Base-by-base conservation (phyloP, 345 rosid genomes). In the Excoecaria agallocha region DNA sequence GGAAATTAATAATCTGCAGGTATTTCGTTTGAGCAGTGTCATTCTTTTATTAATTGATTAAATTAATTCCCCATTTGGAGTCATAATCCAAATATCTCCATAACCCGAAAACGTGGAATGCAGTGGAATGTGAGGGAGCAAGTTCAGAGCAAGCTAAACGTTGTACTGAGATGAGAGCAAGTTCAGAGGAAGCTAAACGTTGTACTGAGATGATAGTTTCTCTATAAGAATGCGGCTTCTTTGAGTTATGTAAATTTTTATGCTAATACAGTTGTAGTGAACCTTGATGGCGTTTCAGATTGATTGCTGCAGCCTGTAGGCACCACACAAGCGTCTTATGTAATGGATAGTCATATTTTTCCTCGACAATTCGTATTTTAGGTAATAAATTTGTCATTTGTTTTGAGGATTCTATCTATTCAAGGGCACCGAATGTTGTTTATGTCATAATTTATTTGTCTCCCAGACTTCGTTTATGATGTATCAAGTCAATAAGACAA, bases 1-100 rank as follows among this genome's bases (percentile, higher is more conserved):
- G 41, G 98, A 95, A 82, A 82, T 93, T 74, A 91, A 95, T 70
- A 84, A 84, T 17, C 83, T 95, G 78, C 99, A 93, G 97, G 99
- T 90, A 86, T 71, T 24, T 25, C 3, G 35, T 12, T 16, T 35
- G 3, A 0, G 15, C 10, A 0, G 8, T 58, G 20, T 56, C 8
- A 4, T 39, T 20, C 35, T 54, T 12, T 20, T 30, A 30, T 30
- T 30, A 30, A 30, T 8, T 22, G 12, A 25, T 7, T 12, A 1
- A 24, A 15, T 17, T 41, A 37, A 1, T 50, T 70, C 19, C 35
- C 11, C 59, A 43, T 16, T 30, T 12, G 7, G 6, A 22, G 43
- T 57, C 12, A 56, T 9, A 50, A 30, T 56, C 45, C 35, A 62
- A 60, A n/a, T 38, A 35, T 70, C 6, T 61, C 57, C 35, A 12